These are phyloP conservation scores for Bassia scoparia DNA, from an alignment of 148 eudicot genomes.

Conservation along the genomic window DNA sequence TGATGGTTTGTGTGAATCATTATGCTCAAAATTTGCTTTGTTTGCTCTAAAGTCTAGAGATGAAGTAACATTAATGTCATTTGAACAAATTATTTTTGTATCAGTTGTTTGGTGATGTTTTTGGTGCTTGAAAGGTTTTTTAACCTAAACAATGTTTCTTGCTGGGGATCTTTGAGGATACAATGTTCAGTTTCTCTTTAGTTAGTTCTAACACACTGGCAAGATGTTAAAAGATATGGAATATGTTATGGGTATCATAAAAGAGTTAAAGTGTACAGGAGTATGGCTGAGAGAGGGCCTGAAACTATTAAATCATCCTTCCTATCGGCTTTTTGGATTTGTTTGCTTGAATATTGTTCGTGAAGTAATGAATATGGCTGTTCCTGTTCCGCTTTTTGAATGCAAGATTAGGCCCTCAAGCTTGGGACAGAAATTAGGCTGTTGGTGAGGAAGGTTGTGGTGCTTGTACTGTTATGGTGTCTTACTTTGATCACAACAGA, in stretches of 20 bases:
- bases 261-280: too few species aligned
- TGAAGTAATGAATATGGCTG: slow-evolving; percentile 10
- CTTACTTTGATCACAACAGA: slow-evolving; percentile 58
- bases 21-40: too few species aligned
- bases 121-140: neutral
- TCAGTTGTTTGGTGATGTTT: neutral
- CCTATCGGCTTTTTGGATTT: neutral
- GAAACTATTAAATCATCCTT: neutral
- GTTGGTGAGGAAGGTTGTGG: slow-evolving; percentile 99
- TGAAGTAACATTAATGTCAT: too few species aligned
- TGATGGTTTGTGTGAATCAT: neutral
- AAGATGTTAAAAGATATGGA: too few species aligned
- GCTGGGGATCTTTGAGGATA: neutral
- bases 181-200: too few species aligned
- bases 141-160: neutral
- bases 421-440: slow-evolving; percentile 94
- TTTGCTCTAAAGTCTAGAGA: neutral
- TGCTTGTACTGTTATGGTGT: slow-evolving; percentile 98
- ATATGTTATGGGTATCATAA: too few species aligned
- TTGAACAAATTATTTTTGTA: neutral
- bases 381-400: slow-evolving; percentile 12
- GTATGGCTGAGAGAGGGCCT: too few species aligned
- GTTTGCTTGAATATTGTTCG: slow-evolving; percentile 9
- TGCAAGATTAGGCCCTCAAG: slow-evolving; percentile 75
- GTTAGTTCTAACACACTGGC: too few species aligned